A percentile compares a stretch with the other conserved stretches of the same genome.
Evolutionary conservation across 306 rosid genomes (phyloP).

Genomic region (Fagus crenata): DNA sequence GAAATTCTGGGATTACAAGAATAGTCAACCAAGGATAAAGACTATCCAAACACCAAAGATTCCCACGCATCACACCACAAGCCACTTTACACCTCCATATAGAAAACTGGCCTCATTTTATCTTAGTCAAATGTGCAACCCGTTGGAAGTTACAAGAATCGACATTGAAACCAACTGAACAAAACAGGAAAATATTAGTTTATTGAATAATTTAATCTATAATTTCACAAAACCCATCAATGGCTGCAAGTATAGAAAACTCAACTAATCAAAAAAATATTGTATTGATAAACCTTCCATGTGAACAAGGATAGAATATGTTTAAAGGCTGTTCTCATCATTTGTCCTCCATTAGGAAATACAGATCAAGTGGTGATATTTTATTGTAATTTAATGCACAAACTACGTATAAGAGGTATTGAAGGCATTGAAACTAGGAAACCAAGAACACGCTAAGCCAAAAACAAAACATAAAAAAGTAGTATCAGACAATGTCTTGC

Average conservation of each 20-base stretch:
- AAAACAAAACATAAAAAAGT: neutral
- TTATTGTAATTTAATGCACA: constrained; percentile 28
- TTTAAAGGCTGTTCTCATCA: constrained; percentile 36
- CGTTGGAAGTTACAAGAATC: constrained; percentile 18
- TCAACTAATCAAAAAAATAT: constrained; percentile 12
- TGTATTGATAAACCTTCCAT: constrained; percentile 33
- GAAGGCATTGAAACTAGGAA: constrained; percentile 29
- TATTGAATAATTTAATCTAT: constrained; percentile 40
- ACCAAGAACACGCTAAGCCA: constrained; percentile 7
- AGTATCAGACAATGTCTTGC: constrained; percentile 19
- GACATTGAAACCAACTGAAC: constrained; percentile 50
- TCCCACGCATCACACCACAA: constrained; percentile 39
- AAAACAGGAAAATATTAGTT: constrained; percentile 45
- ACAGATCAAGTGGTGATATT: constrained; percentile 30
- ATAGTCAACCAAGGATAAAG: constrained; percentile 41
- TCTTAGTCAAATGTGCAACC: constrained; percentile 47
- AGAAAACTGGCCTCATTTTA: constrained; percentile 37
- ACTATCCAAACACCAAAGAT: constrained; percentile 41
- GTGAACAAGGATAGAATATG: constrained; percentile 55
- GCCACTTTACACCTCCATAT: constrained; percentile 40
- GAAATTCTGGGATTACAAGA: constrained; percentile 38
- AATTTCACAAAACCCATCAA: constrained; percentile 40
- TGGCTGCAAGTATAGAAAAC: constrained; percentile 27
- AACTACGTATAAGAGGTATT: constrained; percentile 21
- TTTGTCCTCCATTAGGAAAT: constrained; percentile 38